Conservation (phyloP, 1,139 yeast genomes). For the Blastobotrys indianensis region DNA sequence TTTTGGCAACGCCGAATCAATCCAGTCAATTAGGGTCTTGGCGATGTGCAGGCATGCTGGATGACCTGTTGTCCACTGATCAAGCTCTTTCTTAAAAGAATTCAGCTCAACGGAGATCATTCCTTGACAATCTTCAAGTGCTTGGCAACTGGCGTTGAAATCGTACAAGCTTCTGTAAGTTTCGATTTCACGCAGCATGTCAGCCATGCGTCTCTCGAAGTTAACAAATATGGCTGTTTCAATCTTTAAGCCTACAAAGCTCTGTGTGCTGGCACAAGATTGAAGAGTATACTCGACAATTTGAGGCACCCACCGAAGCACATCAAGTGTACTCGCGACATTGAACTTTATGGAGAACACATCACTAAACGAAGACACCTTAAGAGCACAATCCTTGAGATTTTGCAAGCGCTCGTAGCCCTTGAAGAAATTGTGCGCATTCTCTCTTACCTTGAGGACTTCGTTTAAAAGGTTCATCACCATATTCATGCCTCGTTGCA, state of each 20-base stretch:
- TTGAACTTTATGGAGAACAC: too few species aligned
- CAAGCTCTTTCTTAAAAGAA: not conserved
- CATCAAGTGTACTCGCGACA: not conserved
- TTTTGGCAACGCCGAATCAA: not conserved
- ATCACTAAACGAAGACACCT: not conserved
- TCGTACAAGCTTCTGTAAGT: conserved; percentile 8
- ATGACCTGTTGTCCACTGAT: not conserved
- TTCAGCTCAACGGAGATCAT: not conserved
- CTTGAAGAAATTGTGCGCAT: not conserved
- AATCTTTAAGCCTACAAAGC: not conserved
- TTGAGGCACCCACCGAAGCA: conserved; percentile 9
- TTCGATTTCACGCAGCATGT: conserved; percentile 7
- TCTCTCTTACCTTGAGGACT: conserved; percentile 26
- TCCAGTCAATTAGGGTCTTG: conserved; percentile 8
- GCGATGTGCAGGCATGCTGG: conserved; percentile 5
- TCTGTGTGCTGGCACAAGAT: conserved; percentile 1
- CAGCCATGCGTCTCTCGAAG: conserved; percentile 8
- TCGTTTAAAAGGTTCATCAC: conserved; percentile 61
- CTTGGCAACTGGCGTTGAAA: conserved; percentile 25
- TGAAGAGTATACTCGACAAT: conserved; percentile 6
- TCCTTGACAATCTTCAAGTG: not conserved
- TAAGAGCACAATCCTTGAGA: not conserved
- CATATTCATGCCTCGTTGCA: conserved; percentile 74
- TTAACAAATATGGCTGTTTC: conserved; percentile 4
- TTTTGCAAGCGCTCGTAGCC: not conserved